Evolutionary conservation across 78 protist species (phyloP).

Genomic region (Dictyostelium brefeldianum): DNA sequence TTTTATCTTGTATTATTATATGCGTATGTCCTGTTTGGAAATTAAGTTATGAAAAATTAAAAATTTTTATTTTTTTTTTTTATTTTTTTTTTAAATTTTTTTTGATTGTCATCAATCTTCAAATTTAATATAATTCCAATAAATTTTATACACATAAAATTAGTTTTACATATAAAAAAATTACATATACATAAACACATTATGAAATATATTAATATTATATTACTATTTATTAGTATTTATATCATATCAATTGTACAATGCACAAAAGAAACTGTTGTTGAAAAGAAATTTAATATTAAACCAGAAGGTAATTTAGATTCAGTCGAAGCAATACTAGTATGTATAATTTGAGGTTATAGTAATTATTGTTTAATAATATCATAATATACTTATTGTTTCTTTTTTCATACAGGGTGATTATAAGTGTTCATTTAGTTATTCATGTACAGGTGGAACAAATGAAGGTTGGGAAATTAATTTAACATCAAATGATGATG

Average conservation of each 20-base stretch:
- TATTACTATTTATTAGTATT: too few species aligned
- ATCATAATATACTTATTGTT: not conserved
- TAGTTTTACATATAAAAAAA: too few species aligned
- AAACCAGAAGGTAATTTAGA: conserved; percentile 57
- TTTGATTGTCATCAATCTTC: not conserved
- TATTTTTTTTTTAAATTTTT: not conserved
- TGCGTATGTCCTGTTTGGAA: too few species aligned
- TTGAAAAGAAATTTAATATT: conserved; percentile 4
- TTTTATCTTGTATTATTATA: not conserved
- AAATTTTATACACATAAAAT: too few species aligned
- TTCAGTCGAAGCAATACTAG: not conserved
- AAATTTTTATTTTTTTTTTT: not conserved
- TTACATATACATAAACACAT: too few species aligned
- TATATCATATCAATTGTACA: too few species aligned
- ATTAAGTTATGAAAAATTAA: not conserved
- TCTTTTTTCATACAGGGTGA: not conserved
- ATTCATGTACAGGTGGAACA: conserved; percentile 34
- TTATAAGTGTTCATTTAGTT: conserved; percentile 30
- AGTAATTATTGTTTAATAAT: not conserved
- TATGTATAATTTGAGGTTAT: not conserved
- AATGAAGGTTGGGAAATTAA: conserved; percentile 35
- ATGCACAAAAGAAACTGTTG: not conserved
- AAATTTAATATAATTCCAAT: too few species aligned
- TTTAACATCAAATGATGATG: not conserved
- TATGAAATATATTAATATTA: too few species aligned